These are phyloP conservation scores for Paraphoma chrysanthemicola DNA, from an alignment of 2,329 filamentous ascomycete genomes.

Conservation along the genomic window DNA sequence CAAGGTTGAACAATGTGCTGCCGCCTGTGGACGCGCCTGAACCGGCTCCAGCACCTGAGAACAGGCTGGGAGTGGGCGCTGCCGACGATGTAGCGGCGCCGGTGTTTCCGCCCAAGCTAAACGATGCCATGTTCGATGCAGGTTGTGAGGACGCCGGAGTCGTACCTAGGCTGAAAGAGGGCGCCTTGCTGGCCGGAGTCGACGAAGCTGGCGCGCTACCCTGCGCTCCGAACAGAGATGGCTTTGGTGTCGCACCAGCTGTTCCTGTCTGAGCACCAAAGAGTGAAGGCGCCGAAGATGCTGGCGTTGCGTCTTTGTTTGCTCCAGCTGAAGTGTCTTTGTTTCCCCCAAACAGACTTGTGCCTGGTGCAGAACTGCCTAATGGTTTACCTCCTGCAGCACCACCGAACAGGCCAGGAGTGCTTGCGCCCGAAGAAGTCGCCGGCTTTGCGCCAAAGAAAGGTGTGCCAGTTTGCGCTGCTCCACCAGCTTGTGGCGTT, in stretches of 20 bases:
- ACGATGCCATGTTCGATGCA: slow-evolving; percentile 15
- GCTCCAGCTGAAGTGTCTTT: slow-evolving; percentile 37
- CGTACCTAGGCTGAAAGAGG: slow-evolving; percentile 34
- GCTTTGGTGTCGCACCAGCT: slow-evolving; percentile 42
- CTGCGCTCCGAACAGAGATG: slow-evolving; percentile 34
- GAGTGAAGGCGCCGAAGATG: slow-evolving; percentile 27
- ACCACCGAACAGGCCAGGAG: slow-evolving; percentile 38
- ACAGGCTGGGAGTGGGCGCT: slow-evolving; percentile 26
- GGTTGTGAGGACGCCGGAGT: slow-evolving; percentile 35
- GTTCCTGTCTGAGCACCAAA: slow-evolving; percentile 31
- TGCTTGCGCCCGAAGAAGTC: slow-evolving; percentile 31
- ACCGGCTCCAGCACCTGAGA: slow-evolving; percentile 21
- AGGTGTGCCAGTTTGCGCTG: slow-evolving; percentile 6
- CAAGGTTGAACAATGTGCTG: slow-evolving; percentile 15
- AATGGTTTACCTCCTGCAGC: slow-evolving; percentile 31
- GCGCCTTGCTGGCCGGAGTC: slow-evolving; percentile 38
- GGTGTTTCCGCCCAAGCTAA: slow-evolving; percentile 32
- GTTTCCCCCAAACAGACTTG: slow-evolving; percentile 31
- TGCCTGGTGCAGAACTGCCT: slow-evolving; percentile 26
- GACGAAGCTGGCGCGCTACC: slow-evolving; percentile 38
- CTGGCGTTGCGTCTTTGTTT: slow-evolving; percentile 38
- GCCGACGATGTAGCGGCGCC: slow-evolving; percentile 29
- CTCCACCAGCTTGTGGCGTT: neutral
- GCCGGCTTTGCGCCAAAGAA: slow-evolving; percentile 36
- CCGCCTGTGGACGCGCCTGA: slow-evolving; percentile 18